Base-by-base conservation (phyloP, 2,329 filamentous ascomycete genomes). In the Septoria petroselini region DNA sequence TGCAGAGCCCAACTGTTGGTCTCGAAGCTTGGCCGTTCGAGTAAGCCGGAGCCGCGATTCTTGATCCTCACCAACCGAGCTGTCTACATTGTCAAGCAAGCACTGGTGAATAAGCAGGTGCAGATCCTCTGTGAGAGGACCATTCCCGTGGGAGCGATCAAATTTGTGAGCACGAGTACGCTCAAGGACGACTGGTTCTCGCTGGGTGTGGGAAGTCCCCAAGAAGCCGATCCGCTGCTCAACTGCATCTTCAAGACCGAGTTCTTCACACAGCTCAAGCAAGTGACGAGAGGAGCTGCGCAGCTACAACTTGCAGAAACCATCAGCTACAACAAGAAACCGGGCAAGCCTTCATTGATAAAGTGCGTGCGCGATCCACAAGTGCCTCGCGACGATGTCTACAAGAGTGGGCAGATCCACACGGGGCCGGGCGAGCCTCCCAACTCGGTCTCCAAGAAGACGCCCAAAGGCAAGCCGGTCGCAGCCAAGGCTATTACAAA, bases 241-340 rank as follows among this genome's bases (percentile, higher is more conserved):
- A 95, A 85, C 71, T 98, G 93, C 65, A 75, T 96, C 15, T 83
- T 98, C 70, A 98, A 98, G 76, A 98, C 93, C 0, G 93, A 98
- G 65, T 84, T 98, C 70, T 95, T 97, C 66, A 94, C 91, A 0
- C 91, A 96, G 57, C 83, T 98, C 73, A 83, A 85, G 65, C 83
- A 82, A 42, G 82, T 83, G 44, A 86, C 94, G 70, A 84, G 86
- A 2, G 88, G 86, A 7, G 84, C 87, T 7, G 80, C 95, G 65
- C 89, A 84, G 65, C 72, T 98, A 40, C 89, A 87, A 70, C 85
- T 97, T 55, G 82, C 76, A n/a, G 85, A 93, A 21, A 79, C 78
- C 52, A 91, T 98, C 60, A 88, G 95, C 67, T 98, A 95, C 70
- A 91, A 91, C 66, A 98, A 97, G 79, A 98, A 98, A 72, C 93